Evolutionary conservation across 352 stramenopile species (phyloP).

Genomic region (Hyaloperonospora arabidopsidis): DNA sequence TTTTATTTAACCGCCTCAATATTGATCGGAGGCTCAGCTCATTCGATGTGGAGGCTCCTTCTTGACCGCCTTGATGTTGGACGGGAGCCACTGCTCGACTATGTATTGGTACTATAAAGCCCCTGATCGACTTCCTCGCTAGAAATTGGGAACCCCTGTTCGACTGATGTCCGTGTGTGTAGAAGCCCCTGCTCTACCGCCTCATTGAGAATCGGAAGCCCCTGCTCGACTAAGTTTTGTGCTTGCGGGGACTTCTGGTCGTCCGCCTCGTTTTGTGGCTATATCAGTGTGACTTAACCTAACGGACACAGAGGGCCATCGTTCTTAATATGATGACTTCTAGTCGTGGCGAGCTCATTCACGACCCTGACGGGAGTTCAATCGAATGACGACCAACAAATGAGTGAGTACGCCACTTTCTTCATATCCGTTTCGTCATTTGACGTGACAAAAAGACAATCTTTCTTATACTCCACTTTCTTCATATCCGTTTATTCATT

Average conservation of each 20-base stretch:
- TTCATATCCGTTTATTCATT: constrained; percentile 5
- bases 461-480: neutral
- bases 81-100: too few relatives aligned
- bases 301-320: constrained; percentile 1
- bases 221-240: neutral
- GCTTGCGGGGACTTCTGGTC: neutral
- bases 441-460: constrained; percentile 11
- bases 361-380: constrained; percentile 6
- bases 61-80: too few relatives aligned
- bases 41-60: too few relatives aligned
- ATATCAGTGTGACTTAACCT: neutral
- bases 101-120: too few relatives aligned
- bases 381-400: constrained; percentile 1
- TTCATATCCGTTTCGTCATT: constrained; percentile 5
- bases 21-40: too few relatives aligned
- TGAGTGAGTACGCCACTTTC: neutral
- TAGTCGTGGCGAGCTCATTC: neutral
- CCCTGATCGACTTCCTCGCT: too few relatives aligned
- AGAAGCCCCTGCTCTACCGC: too few relatives aligned
- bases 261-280: neutral
- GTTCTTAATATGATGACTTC: constrained; percentile 2
- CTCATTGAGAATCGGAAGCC: neutral
- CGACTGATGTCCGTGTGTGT: too few relatives aligned
- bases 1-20: neutral
- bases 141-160: too few relatives aligned